Percentiles rank a stretch among this genome's conserved stretches.
Conservation (phyloP, 202 grass and related monocot species). For the Eragrostis tef region DNA sequence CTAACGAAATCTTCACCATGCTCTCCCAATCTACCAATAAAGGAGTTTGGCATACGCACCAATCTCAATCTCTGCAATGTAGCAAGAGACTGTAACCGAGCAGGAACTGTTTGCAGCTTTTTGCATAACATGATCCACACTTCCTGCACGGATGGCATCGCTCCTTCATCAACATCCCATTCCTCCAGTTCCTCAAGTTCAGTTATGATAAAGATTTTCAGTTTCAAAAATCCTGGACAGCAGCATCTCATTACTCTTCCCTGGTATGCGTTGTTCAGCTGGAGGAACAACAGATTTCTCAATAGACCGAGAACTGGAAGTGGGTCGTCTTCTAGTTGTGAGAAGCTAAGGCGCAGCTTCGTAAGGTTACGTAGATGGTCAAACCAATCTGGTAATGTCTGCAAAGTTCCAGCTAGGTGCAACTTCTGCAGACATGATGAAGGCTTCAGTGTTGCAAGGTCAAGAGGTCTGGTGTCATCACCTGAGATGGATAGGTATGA, state of each 20-base stretch:
- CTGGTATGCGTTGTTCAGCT: constrained; percentile 53
- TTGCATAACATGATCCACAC: constrained; percentile 59
- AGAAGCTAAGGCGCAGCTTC: constrained; percentile 57
- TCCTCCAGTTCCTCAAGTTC: constrained; percentile 49
- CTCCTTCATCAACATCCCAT: constrained; percentile 47
- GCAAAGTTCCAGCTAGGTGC: constrained; percentile 51
- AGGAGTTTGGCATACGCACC: constrained; percentile 49
- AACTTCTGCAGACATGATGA: constrained; percentile 55
- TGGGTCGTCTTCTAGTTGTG: constrained; percentile 47
- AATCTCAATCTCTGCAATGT: constrained; percentile 53
- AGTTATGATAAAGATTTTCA: constrained; percentile 56
- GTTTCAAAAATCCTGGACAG: constrained; percentile 33
- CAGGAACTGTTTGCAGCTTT: constrained; percentile 37
- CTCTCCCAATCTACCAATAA: constrained; percentile 41
- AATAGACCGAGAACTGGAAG: constrained; percentile 46
- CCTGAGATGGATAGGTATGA: constrained; percentile 45
- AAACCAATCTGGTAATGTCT: constrained; percentile 56
- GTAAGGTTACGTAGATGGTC: constrained; percentile 47
- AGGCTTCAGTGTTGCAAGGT: constrained; percentile 45
- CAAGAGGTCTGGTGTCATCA: constrained; percentile 40
- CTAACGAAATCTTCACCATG: constrained; percentile 43
- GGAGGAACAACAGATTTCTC: constrained; percentile 57
- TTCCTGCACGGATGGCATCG: constrained; percentile 47
- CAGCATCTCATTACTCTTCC: constrained; percentile 48
- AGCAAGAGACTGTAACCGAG: constrained; percentile 51